Base-by-base conservation (phyloP, 78 protist species). In the Protostelium mycophagum region DNA sequence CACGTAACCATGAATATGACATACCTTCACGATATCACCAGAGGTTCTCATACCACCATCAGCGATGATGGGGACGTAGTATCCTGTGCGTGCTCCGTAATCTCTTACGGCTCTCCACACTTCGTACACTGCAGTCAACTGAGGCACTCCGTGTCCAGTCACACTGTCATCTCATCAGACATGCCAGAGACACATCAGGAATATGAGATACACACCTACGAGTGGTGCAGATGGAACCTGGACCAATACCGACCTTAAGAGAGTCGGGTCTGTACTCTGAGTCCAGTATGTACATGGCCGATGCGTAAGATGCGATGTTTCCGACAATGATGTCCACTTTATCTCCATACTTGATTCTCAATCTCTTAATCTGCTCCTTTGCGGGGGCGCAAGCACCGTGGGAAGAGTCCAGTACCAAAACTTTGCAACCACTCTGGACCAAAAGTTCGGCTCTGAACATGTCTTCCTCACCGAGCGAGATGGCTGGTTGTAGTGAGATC, bases 211-310 rank as follows among this genome's bases (percentile, higher is more conserved):
- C 73, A 5, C 73, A 51, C 73, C 73, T 96, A 88, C 97, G 98
- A 0, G 99, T 98, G 84, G 98, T 98, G 93, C 99, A 98, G 88
- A 97, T 97, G 34, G 97, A 91, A 28, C 99, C 99, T 1, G 95
- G 90, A 84, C 99, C 99, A 94, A 98, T 97, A 63, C 99, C 99
- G 37, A 98, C 97, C 86, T 97, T 94, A 51, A 98, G 95, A 1
- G 91, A 97, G 90, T 98, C 99, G 29, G 95, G 98, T 34, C 99
- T 98, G 35, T 98, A 91, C n/a, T 36, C 89, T 25, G 31, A 5
- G 31, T 51, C 16, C 38, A 98, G 96, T 35, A 98, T 94, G 88
- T 95, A 85, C n/a, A 83, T 84, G 23, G 98, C 97, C 91, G 92
- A 97, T 0, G 85, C 38, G 1, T 86, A 89, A 34, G 98, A 96